Percentiles rank a stretch among this genome's conserved stretches.
These are phyloP conservation scores for Pestalotiopsis sp. DNA, from an alignment of 2,329 filamentous ascomycete species.

Conservation along the genomic window DNA sequence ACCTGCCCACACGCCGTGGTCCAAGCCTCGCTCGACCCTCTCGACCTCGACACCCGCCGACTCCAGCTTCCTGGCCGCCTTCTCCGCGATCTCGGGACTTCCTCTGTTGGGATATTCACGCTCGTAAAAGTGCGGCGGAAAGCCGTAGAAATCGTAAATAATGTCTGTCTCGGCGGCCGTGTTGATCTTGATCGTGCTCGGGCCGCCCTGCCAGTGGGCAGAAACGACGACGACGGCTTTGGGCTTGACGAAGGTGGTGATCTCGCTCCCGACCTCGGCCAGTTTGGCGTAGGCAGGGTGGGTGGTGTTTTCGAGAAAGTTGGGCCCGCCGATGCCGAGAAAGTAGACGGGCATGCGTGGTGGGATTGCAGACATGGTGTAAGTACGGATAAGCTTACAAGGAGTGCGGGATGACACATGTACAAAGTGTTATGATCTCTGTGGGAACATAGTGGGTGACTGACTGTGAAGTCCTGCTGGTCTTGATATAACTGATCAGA, in stretches of 20 bases:
- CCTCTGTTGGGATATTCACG: conserved; percentile 60
- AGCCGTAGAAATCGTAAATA: conserved; percentile 68
- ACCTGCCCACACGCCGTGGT: conserved; percentile 66
- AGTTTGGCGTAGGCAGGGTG: conserved; percentile 62
- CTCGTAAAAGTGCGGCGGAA: conserved; percentile 62
- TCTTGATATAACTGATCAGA: too few species aligned
- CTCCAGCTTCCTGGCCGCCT: conserved; percentile 49
- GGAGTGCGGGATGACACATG: not conserved
- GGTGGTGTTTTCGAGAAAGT: conserved; percentile 58
- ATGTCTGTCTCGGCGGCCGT: conserved; percentile 55
- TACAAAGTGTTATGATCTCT: not conserved
- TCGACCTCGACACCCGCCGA: conserved; percentile 54
- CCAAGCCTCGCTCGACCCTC: conserved; percentile 57
- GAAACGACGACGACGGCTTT: conserved; percentile 67
- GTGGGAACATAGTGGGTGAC: too few species aligned
- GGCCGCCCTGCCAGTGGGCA: conserved; percentile 63
- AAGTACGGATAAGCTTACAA: not conserved
- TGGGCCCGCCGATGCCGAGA: conserved; percentile 42
- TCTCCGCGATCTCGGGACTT: conserved; percentile 54
- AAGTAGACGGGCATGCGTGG: conserved; percentile 23
- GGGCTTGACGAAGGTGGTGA: conserved; percentile 62
- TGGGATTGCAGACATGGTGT: not conserved
- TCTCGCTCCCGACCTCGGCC: conserved; percentile 57
- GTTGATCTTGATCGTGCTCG: conserved; percentile 56
- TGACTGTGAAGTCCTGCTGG: too few species aligned